These are phyloP conservation scores for Agaricus subrufescens DNA, from an alignment of 768 basidiomycete genomes.

Conservation along the genomic window DNA sequence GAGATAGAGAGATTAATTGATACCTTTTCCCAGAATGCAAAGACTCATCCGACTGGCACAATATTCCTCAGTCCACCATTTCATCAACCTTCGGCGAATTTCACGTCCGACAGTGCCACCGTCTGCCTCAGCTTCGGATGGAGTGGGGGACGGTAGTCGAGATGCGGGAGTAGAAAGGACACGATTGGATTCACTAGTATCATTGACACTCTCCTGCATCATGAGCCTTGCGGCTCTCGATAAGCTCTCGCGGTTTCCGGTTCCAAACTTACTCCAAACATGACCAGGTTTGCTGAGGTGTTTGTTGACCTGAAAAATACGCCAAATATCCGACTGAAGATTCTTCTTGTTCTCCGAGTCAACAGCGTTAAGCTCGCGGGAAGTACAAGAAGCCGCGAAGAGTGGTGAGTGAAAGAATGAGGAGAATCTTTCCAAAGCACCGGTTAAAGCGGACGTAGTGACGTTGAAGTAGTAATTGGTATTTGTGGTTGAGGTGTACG, in stretches of 20 bases:
- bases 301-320: constrained; percentile 94
- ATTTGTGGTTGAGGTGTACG: constrained; percentile 86
- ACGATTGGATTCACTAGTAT: neutral
- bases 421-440: constrained; percentile 73
- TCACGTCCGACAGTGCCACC: constrained; percentile 78
- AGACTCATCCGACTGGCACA: constrained; percentile 80
- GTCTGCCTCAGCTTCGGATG: constrained; percentile 60
- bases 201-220: constrained; percentile 39
- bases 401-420: constrained; percentile 93
- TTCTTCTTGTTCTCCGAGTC: constrained; percentile 98
- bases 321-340: constrained; percentile 83
- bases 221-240: constrained; percentile 57
- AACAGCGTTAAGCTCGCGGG: constrained; percentile 90
- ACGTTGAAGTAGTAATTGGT: constrained; percentile 88
- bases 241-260: constrained; percentile 74
- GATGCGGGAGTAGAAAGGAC: constrained; percentile 53
- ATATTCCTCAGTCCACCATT: constrained; percentile 84
- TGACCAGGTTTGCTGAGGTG: constrained; percentile 75
- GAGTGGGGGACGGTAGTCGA: constrained; percentile 9
- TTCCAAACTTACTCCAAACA: constrained; percentile 90
- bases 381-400: constrained; percentile 80
- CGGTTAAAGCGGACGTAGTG: constrained; percentile 54
- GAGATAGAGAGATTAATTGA: neutral
- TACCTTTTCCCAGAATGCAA: constrained; percentile 78
- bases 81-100: constrained; percentile 69